Evolutionary conservation across 257 asterid species (phyloP), one percentile per base, ranked within the genome.

Genomic region (Ligustrum vulgare): DNA sequence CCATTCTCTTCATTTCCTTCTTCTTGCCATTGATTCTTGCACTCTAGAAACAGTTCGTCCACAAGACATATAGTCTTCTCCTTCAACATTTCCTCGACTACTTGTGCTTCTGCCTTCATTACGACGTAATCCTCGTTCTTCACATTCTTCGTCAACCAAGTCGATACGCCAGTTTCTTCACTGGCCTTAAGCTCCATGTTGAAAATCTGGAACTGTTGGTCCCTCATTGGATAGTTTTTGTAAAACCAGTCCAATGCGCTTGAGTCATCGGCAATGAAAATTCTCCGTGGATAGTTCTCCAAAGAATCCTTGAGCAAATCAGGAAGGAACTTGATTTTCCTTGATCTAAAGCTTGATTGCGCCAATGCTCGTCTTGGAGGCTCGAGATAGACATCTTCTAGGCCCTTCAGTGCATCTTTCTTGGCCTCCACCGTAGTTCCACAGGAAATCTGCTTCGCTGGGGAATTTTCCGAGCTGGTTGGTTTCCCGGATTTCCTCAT

Each of bases 261-360:
- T 47, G 80, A 60, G 33, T 86, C 96, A 32, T 89, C 96, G 0
- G 96, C 82, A 51, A 91, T 75, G 72, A 91, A 90, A 8, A 93
- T 81, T 39, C 96, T 68, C 28, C 97, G 77, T 1, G 86, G 86
- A 49, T 91, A 91, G 71, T 78, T 86, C 58, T 79, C 88, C 49
- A 90, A 75, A 2, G 91, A 69, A 67, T 93, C 98, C 74, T 82
- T 79, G 77, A 86, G 43, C 72, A 93, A 47, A 45, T 91, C 91
- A 0, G 97, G 96, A 32, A 91, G 93, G 81, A 89, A 91, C 64
- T 80, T 87, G 69, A 90, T 85, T 77, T 88, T 86, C 54, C 90
- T 80, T 6, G 86, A 79, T 8, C 66, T 67, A 12, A 72, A 80
- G 63, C 78, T 75, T 5, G 79, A 33, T 36, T 72, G 74, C 6